These are phyloP conservation scores for Daldinia sp. DNA, from an alignment of 2,329 filamentous ascomycete species.

Conservation along the genomic window DNA sequence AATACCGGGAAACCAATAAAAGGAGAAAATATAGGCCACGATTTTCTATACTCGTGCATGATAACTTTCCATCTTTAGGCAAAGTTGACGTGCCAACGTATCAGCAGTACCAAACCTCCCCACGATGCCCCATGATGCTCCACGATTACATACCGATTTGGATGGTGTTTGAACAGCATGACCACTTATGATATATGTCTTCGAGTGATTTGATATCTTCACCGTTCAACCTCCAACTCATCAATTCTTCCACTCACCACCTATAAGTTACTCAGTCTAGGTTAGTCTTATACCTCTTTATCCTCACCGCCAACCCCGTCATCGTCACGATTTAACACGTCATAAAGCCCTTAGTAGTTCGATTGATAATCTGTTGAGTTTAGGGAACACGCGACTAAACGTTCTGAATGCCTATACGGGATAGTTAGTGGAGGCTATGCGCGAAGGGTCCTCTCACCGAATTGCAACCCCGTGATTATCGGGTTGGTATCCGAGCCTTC, in stretches of 20 bases:
- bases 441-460: not conserved
- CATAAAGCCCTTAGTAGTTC: slow-evolving; percentile 7
- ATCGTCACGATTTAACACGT: slow-evolving; percentile 1
- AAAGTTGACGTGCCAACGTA: slow-evolving; percentile 9
- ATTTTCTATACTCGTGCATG: slow-evolving; percentile 17
- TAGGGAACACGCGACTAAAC: not conserved
- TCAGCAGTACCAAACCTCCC: not conserved
- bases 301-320: slow-evolving; percentile 15
- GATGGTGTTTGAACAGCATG: not conserved
- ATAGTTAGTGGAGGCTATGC: slow-evolving; percentile 2
- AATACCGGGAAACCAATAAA: slow-evolving; percentile 21
- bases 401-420: slow-evolving; percentile 1
- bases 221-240: slow-evolving; percentile 5
- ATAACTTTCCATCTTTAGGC: slow-evolving; percentile 15
- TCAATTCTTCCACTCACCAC: not conserved
- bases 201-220: not conserved
- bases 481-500: not conserved
- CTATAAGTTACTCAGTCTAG: not conserved
- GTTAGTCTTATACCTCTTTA: not conserved
- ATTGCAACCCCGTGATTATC: slow-evolving; percentile 11
- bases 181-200: slow-evolving; percentile 7
- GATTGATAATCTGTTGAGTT: slow-evolving; percentile 2
- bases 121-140: no score
- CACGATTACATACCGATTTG: slow-evolving; percentile 7
- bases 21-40: slow-evolving; percentile 5